A percentile compares a stretch with the other conserved stretches of the same genome.
These are phyloP conservation scores for Fusarium mundagurra DNA, from an alignment of 2,329 filamentous ascomycete species.

Conservation along the genomic window DNA sequence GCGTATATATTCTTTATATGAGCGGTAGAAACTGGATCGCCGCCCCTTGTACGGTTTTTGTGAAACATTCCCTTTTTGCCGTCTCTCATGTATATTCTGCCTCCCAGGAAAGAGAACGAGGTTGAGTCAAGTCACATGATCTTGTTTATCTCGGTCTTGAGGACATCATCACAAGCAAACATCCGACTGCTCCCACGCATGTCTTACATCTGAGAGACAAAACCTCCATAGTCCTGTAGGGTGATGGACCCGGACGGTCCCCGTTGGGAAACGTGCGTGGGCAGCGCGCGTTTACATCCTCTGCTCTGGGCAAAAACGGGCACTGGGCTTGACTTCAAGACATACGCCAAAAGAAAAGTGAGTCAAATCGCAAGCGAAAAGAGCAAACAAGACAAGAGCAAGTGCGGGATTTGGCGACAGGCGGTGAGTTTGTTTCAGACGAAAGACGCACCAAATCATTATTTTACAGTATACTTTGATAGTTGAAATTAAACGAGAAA, in stretches of 20 bases:
- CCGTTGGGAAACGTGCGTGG: constrained; percentile 5
- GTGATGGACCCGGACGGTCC: neutral
- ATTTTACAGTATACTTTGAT: constrained; percentile 8
- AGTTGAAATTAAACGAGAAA: constrained; percentile 10
- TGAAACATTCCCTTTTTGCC: neutral
- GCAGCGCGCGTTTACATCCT: neutral
- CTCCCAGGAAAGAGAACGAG: neutral
- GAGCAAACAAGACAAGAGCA: neutral
- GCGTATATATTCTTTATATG: neutral
- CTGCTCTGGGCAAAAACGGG: neutral
- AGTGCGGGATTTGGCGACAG: neutral
- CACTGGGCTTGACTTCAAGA: neutral
- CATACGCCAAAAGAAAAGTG: constrained; percentile 3
- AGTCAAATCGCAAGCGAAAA: constrained; percentile 2
- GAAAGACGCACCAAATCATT: neutral
- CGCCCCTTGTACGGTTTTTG: neutral
- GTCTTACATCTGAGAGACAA: constrained; percentile 15
- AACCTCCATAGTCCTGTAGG: neutral
- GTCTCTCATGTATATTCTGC: neutral
- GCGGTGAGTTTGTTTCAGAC: neutral
- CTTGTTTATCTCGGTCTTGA: neutral
- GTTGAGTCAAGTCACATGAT: constrained; percentile 12
- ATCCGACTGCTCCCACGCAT: neutral
- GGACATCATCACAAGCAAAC: neutral
- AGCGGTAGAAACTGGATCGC: neutral